Conservation (phyloP, 768 basidiomycete genomes). For the Termitomyces eurrhizus region DNA sequence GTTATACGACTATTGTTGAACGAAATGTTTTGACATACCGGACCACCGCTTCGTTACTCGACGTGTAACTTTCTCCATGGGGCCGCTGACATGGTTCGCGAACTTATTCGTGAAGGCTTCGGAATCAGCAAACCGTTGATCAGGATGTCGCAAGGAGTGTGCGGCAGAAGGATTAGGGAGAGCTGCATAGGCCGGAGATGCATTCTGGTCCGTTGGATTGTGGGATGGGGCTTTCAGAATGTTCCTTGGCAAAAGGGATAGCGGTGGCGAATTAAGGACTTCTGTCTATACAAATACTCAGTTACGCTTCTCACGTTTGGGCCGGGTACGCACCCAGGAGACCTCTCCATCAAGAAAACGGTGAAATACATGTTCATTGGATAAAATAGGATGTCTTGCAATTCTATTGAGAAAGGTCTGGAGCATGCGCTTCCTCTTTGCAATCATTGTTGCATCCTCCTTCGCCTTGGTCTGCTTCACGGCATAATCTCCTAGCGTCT, state of each 20-base stretch:
- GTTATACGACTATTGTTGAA: neutral
- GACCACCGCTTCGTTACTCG: conserved; percentile 93
- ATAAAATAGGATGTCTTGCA: conserved; percentile 88
- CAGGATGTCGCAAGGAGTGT: conserved; percentile 86
- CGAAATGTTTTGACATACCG: conserved; percentile 45
- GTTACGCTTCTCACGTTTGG: neutral
- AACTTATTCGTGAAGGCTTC: conserved; percentile 97
- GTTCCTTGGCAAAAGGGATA: conserved; percentile 92
- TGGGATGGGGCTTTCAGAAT: conserved; percentile 93
- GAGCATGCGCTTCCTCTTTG: conserved; percentile 88
- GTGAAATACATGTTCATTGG: conserved; percentile 95
- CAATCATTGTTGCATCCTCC: conserved; percentile 90
- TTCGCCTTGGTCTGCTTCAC: conserved; percentile 96
- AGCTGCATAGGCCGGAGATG: conserved; percentile 71
- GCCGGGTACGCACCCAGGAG: conserved; percentile 70
- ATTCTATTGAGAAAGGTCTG: conserved; percentile 93
- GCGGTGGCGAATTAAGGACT: conserved; percentile 87
- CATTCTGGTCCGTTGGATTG: conserved; percentile 80
- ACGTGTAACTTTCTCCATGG: conserved; percentile 95
- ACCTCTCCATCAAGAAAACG: conserved; percentile 94
- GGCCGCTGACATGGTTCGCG: conserved; percentile 84
- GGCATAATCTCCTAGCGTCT: conserved; percentile 93
- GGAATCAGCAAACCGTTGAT: conserved; percentile 94
- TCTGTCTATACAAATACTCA: conserved; percentile 55
- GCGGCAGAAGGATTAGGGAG: conserved; percentile 88